A percentile compares a stretch with the other conserved stretches of the same genome.
Conservation (phyloP, 2,329 filamentous ascomycete species). For the Neofusicoccum cordaticola region DNA sequence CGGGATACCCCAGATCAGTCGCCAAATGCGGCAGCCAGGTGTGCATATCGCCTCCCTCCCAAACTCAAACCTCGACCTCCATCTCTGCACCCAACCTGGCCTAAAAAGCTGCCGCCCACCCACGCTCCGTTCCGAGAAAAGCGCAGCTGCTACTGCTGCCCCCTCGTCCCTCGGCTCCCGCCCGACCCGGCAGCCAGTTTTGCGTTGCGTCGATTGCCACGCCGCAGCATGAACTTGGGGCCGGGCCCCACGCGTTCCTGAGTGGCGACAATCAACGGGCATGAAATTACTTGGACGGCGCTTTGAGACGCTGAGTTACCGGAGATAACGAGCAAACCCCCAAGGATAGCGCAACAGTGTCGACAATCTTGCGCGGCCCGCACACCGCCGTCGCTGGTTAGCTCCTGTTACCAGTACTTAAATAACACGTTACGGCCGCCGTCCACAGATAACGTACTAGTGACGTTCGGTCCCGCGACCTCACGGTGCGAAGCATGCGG, state of each 20-base stretch:
- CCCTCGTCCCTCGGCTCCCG: background rate
- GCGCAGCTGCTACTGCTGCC: background rate
- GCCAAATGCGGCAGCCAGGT: background rate
- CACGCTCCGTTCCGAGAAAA: background rate
- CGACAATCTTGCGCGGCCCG: background rate
- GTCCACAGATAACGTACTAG: background rate
- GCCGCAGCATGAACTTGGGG: background rate
- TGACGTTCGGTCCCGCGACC: background rate
- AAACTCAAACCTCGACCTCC: background rate
- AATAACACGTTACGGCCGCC: background rate
- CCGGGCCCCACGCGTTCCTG: slow-evolving; percentile 2
- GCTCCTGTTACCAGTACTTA: background rate
- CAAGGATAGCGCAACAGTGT: too few relatives aligned
- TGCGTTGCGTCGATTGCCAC: background rate
- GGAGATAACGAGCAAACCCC: background rate
- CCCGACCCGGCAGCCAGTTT: background rate
- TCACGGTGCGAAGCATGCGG: background rate
- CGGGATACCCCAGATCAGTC: slow-evolving; percentile 6
- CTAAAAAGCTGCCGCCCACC: background rate
- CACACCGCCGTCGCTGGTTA: too few relatives aligned
- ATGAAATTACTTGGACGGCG: background rate
- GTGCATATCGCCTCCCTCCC: background rate
- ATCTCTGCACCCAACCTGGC: background rate
- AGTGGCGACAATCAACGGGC: background rate
- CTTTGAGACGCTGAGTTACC: background rate